Percentiles rank a stretch among this genome's conserved stretches.
Conservation (phyloP, 2,329 filamentous ascomycete genomes). For the Aspergillus sp. region DNA sequence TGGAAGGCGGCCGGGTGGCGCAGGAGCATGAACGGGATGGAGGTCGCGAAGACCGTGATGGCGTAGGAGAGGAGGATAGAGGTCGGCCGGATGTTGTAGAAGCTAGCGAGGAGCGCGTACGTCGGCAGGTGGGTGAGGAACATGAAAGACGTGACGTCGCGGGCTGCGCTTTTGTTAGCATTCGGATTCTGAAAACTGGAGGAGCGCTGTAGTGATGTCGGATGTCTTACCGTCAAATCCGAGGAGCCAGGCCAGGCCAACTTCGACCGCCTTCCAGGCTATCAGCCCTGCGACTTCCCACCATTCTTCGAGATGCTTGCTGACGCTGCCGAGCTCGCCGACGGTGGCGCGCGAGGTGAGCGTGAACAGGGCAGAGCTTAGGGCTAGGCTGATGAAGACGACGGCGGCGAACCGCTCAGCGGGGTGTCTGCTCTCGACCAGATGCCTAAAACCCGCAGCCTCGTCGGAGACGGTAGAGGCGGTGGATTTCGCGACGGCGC, state of each 20-base stretch:
- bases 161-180: constrained; percentile 43
- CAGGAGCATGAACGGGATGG: constrained; percentile 71
- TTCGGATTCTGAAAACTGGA: neutral
- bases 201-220: constrained; percentile 5
- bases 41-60: constrained; percentile 67
- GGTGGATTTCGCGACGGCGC: too few relatives aligned
- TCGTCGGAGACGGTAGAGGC: too few relatives aligned
- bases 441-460: too few relatives aligned
- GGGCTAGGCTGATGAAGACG: constrained; percentile 55
- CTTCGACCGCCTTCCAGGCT: constrained; percentile 60
- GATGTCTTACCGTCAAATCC: constrained; percentile 58
- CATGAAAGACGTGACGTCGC: constrained; percentile 64
- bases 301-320: constrained; percentile 61
- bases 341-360: constrained; percentile 58
- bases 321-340: constrained; percentile 66
- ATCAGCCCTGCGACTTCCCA: constrained; percentile 57
- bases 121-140: constrained; percentile 72
- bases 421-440: constrained; percentile 27
- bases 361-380: constrained; percentile 65
- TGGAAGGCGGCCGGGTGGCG: constrained; percentile 66
- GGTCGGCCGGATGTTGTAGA: constrained; percentile 67
- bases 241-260: constrained; percentile 70
- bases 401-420: constrained; percentile 44
- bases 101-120: constrained; percentile 71
- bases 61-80: constrained; percentile 61